These are phyloP conservation scores for Heracleum sosnowskyi DNA, from an alignment of 129 eudicot species.

Conservation along the genomic window DNA sequence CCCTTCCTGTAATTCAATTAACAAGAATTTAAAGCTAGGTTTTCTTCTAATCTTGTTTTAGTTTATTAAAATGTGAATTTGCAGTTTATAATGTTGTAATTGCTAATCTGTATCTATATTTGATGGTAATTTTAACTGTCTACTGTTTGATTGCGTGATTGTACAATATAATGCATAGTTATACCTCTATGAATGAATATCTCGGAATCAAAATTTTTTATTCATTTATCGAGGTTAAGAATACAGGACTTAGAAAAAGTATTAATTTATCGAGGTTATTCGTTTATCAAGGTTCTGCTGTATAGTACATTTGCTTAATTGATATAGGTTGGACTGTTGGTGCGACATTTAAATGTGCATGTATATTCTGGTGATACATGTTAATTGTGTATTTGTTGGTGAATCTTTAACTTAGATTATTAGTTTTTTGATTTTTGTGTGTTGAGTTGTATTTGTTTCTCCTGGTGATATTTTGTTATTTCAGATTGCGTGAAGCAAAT, in stretches of 20 bases:
- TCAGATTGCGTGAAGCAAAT: slow-evolving; percentile 41
- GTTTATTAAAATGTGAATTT: background rate
- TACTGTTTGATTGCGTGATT: background rate
- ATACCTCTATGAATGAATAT: background rate
- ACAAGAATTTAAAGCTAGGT: background rate
- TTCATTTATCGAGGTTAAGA: background rate
- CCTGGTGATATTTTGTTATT: background rate
- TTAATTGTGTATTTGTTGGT: background rate
- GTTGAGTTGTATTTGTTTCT: background rate
- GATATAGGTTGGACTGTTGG: background rate
- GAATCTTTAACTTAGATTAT: background rate
- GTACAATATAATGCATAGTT: background rate
- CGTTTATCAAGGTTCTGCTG: no score
- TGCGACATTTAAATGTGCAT: background rate
- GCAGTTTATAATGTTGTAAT: background rate
- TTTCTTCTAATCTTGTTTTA: background rate
- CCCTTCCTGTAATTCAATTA: background rate
- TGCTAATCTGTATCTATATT: background rate
- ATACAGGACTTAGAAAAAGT: background rate
- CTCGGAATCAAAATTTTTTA: background rate
- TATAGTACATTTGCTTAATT: slow-evolving; percentile 6
- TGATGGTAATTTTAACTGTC: background rate
- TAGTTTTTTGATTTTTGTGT: background rate
- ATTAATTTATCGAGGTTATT: background rate
- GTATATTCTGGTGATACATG: background rate